Base-by-base conservation (phyloP, 805 yeast species). In the Candida vaughaniae region DNA sequence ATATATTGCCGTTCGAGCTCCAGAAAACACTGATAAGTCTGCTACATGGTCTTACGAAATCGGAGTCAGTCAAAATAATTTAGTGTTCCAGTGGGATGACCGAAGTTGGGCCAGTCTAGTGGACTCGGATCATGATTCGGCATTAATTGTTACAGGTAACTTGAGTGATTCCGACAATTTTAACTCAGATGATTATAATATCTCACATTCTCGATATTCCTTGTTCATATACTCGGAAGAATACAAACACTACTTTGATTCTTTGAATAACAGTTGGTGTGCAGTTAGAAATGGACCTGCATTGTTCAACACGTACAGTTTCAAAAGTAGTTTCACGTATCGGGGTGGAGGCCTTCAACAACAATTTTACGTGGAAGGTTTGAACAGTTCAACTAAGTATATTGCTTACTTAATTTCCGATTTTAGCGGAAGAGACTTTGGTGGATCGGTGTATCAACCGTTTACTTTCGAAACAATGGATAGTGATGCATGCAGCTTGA, bases 101-200 rank as follows among this genome's bases (percentile, higher is more conserved):
- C 62, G 75, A 12, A 53, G 77, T 8, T 73, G 78, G 74, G 71
- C 78, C 0, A 49, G 58, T 23, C 61, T 83, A 12, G 74, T 85
- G 2, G 96, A 87, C 53, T 63, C 89, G 0, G 95, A 86, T 58
- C 74, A 76, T 49, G 64, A 69, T 12, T 74, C 85, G 23, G 89
- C 85, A 0, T 62, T 86, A 41, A 64, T 88, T 22, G 75, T 77
- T 15, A 80, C 90, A 1, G 80, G 80, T 2, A 71, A 73, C 46
- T 69, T 76, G 43, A 55, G 66, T 5, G 38, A 31, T 30, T 17
- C 31, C 11, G 31, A 52, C n/a, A 36, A 33, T 15, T 30, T 42
- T 3, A 38, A 52, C 31, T 20, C 23, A 22, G 18, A 47, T 5
- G 16, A 41, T 6, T 43, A 47, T 31, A 58, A 64, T 43, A 53